Percentiles rank a stretch among this genome's conserved stretches.
phyloP scores from a whole-genome alignment of 179 eudicot species.

The Beta corolliflora region DNA sequence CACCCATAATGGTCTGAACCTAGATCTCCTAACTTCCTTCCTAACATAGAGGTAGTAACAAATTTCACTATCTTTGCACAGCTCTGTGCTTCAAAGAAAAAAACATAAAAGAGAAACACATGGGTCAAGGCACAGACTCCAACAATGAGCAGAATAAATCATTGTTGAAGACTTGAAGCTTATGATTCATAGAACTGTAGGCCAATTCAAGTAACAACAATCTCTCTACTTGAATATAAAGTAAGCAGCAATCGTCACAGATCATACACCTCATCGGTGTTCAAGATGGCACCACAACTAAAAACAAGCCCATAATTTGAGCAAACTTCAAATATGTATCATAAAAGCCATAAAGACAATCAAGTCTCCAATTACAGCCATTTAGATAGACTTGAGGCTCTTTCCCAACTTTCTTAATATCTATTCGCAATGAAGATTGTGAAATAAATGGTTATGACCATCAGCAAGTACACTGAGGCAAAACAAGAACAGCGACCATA shows the following conservation, averaged over 20 bases:
- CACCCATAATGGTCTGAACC: background rate
- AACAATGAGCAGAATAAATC: background rate
- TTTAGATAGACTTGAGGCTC: no score
- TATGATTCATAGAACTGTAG: background rate
- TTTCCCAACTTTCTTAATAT: no score
- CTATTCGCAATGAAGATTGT: no score
- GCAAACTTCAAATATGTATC: background rate
- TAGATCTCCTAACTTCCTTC: background rate
- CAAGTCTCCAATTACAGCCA: no score
- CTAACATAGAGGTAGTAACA: background rate
- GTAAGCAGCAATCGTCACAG: background rate
- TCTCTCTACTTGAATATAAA: background rate
- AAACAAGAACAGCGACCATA: no score
- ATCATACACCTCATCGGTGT: background rate
- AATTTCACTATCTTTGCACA: background rate
- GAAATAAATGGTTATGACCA: no score
- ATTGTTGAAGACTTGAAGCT: no score
- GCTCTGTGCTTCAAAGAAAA: background rate
- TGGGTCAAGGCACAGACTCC: background rate
- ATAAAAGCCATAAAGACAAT: background rate
- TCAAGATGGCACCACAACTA: background rate
- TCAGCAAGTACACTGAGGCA: no score
- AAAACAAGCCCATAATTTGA: background rate
- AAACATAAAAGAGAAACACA: background rate
- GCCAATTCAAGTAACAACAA: constrained; percentile 1